Evolutionary conservation across 164 flowering plant genomes (phyloP), one percentile per base, ranked within the genome.

Genomic region (Umbilicus rupestris): DNA sequence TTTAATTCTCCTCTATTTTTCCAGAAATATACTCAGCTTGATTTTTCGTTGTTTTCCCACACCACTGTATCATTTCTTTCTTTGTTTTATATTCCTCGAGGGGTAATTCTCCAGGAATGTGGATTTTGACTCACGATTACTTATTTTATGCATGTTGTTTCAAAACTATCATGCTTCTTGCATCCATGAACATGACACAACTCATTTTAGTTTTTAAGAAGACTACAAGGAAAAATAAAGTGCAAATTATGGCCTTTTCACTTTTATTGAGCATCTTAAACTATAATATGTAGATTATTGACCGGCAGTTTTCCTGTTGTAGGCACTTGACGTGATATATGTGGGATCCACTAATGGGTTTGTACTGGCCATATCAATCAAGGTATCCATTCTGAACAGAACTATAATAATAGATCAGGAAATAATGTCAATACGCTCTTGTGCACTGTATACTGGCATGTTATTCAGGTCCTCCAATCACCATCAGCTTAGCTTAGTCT

Each of bases 281-380:
- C 11, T 3, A n/a, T 57, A n/a, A 41, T 67, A 16, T 57, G 14
- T 55, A 28, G 30, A 55, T 37, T 20, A 30, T 46, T 68, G 39
- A 8, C 39, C 30, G 41, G 9, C 39, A 16, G 16, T 6, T 39
- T 63, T 33, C 45, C 65, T 76, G 30, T 39, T 76, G 24, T 71
- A 89, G 97, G 81, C 65, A 9, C 81, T 22, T 45, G 72, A 68
- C 49, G 73, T 62, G 37, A 83, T 93, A 66, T 93, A 86, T 80
- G 94, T 88, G 69, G 91, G 87, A 66, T 85, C 97, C 62, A 93
- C 97, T 39, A 81, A 79, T 78, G 98, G 98, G 20, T 77, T 76
- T 62, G 72, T 93, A 58, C 84, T 82, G 68, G 96, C 97, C 60
- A 29, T 90, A 68, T 84, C 84, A 39, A 12, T 87, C 15, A 76